phyloP scores from a whole-genome alignment of 176 grass and related monocot genomes.

The Carex scoparia region DNA sequence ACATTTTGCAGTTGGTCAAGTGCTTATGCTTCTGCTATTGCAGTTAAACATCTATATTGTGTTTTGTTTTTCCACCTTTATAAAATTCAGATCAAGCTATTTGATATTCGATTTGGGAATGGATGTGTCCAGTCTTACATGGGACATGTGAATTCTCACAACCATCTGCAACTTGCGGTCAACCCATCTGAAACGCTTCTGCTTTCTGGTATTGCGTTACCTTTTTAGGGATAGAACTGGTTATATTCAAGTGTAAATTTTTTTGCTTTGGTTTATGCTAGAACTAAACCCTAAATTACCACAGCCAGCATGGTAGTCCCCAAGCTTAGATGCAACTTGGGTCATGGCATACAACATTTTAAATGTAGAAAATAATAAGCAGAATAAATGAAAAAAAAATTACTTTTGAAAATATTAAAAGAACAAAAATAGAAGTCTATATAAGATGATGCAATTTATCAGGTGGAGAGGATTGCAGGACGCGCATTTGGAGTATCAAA shows the following conservation, averaged over 20 bases:
- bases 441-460: conserved; percentile 14
- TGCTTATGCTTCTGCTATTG: too few species aligned
- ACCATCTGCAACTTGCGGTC: conserved; percentile 50
- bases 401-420: too few species aligned
- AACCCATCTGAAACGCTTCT: conserved; percentile 89
- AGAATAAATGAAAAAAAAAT: too few species aligned
- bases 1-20: too few species aligned
- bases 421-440: not conserved
- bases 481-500: conserved; percentile 85
- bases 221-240: not conserved
- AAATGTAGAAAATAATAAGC: too few species aligned
- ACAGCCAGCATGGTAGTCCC: too few species aligned
- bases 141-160: conserved; percentile 79
- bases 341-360: too few species aligned
- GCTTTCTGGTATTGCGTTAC: conserved; percentile 55
- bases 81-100: conserved; percentile 73
- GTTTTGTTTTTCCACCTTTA: not conserved
- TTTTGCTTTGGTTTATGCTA: not conserved
- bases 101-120: conserved; percentile 29
- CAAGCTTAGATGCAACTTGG: too few species aligned
- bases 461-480: conserved; percentile 68
- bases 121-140: conserved; percentile 49
- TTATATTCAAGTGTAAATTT: not conserved
- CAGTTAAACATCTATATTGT: too few species aligned
- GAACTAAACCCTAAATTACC: not conserved